Conservation (phyloP, 768 basidiomycete species). For the Asterophora lycoperdoides region DNA sequence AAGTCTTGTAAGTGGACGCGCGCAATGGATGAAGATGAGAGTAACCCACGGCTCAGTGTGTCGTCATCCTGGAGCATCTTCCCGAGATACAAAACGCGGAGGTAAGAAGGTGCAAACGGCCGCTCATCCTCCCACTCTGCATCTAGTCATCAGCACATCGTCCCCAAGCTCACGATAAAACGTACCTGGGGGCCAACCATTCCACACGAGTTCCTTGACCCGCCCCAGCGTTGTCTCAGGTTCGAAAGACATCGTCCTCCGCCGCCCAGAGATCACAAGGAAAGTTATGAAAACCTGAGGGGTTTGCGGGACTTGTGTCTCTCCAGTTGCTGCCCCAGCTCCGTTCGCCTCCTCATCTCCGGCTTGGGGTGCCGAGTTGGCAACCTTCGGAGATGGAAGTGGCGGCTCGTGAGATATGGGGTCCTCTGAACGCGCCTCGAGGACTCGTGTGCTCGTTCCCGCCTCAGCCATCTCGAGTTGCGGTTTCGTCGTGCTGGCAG, state of each 20-base stretch:
- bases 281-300: constrained; percentile 68
- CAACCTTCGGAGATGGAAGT: constrained; percentile 1
- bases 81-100: constrained; percentile 72
- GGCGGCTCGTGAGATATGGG: constrained; percentile 12
- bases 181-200: constrained; percentile 72
- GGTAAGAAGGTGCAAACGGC: constrained; percentile 72
- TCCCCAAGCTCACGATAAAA: constrained; percentile 1
- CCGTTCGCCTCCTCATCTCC: constrained; percentile 9
- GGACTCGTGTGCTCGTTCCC: not conserved
- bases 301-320: constrained; percentile 43
- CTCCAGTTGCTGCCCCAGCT: constrained; percentile 1
- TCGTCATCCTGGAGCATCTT: constrained; percentile 85
- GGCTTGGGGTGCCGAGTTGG: not conserved
- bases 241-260: constrained; percentile 71
- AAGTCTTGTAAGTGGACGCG: not conserved
- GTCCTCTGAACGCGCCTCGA: not conserved
- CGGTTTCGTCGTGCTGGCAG: constrained; percentile 17
- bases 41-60: constrained; percentile 55
- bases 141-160: constrained; percentile 3
- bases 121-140: constrained; percentile 77
- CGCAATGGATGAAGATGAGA: not conserved
- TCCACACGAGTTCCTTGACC: constrained; percentile 83
- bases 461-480: constrained; percentile 13
- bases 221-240: constrained; percentile 71
- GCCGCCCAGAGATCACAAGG: constrained; percentile 62